Conservation (phyloP, 495 filamentous ascomycete species). For the Penicillium riverlandense region DNA sequence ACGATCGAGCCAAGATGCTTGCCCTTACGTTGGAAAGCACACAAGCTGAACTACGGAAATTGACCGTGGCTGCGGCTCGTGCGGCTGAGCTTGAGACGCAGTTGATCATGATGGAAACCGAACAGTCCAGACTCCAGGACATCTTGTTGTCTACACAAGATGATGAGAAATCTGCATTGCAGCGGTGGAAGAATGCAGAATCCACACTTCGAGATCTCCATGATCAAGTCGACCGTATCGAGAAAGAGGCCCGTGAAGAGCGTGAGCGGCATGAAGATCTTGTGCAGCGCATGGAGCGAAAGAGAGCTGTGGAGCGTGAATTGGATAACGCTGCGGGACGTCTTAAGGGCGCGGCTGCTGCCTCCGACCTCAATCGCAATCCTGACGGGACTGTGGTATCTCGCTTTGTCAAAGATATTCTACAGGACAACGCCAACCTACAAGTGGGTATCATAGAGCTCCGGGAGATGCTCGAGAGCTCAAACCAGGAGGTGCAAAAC, state of each 20-base stretch:
- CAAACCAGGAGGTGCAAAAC: conserved; percentile 88
- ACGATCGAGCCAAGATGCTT: conserved; percentile 63
- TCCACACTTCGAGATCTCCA: conserved; percentile 62
- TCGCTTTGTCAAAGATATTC: conserved; percentile 89
- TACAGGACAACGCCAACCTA: conserved; percentile 91
- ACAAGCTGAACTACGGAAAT: conserved; percentile 63
- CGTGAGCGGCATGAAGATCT: conserved; percentile 75
- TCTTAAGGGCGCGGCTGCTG: conserved; percentile 69
- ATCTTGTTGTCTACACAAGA: conserved; percentile 57
- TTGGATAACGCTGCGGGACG: conserved; percentile 68
- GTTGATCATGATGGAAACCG: conserved; percentile 66
- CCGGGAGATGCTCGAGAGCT: conserved; percentile 81
- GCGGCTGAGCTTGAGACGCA: conserved; percentile 74
- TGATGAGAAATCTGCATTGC: conserved; percentile 65
- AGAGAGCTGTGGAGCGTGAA: conserved; percentile 65
- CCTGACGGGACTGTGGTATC: conserved; percentile 64
- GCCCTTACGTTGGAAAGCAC: conserved; percentile 67
- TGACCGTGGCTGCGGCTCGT: conserved; percentile 64
- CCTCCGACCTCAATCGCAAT: conserved; percentile 49
- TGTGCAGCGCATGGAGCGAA: conserved; percentile 70
- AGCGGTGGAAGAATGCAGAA: conserved; percentile 80
- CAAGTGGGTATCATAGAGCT: conserved; percentile 86
- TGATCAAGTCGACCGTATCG: conserved; percentile 83
- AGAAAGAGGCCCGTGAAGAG: conserved; percentile 77
- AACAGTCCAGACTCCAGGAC: conserved; percentile 65